Evolutionary conservation across 2,329 filamentous ascomycete species (phyloP), one percentile per base, ranked within the genome.

Genomic region (Colletotrichum godetiae): DNA sequence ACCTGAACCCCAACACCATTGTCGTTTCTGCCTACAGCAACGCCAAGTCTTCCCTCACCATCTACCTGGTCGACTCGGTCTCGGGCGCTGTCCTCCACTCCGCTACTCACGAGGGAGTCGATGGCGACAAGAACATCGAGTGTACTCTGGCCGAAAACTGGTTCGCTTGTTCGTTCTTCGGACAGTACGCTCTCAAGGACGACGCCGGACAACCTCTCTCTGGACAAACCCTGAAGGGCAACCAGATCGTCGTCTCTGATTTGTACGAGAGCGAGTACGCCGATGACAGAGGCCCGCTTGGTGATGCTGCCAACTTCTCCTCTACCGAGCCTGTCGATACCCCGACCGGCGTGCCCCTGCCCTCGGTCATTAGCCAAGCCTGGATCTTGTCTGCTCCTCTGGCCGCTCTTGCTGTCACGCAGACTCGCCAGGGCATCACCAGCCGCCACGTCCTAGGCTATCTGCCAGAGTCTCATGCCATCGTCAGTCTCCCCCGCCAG

Each of bases 81-180:
- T 97, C 95, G 12, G 97, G 97, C 31, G 89, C 93, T 74, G 83
- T 98, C 24, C 87, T 99, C 2, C 88, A 94, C 76, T 91, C 94
- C 1, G 88, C 90, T 58, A 90, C 87, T 0, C 92, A 98, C 79
- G 83, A 88, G 6, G 93, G 92, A 4, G 91, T 98, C 42, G 95
- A 98, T 79, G 87, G 90, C 1, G 86, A 84, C 60, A 92, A 95
- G 79, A 89, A 92, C 0, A 93, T 98, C 73, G 87, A 93, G 27
- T 95, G 95, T 55, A 90, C 91, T 31, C 87, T 98, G 65, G 93
- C 95, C 0, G 97, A 99, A 86, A 98, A 99, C 84, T 98, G 96
- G 95, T 95, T 97, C 79, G 89, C 92, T 7, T 98, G 97, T 85
- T 93, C 94, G 8, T 94, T 95, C 82, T 93, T 90, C 78, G 89